Conservation (phyloP, 2,329 filamentous ascomycete genomes). For the Zopfia rhizophila region DNA sequence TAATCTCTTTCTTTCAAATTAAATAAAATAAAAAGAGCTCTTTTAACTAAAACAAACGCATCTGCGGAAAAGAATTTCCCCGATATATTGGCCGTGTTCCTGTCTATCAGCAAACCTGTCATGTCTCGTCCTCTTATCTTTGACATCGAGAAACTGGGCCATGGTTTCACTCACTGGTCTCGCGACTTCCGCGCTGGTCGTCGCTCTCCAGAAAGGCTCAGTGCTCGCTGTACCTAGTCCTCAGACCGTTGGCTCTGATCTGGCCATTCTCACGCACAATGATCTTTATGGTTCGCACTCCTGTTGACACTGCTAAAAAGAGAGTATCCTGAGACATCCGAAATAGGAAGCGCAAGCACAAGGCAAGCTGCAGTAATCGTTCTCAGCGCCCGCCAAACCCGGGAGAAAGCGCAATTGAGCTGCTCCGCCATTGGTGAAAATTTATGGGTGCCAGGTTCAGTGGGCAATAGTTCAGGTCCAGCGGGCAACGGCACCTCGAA, state of each 20-base stretch:
- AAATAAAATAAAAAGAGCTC: no score
- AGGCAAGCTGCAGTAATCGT: conserved; percentile 17
- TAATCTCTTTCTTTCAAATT: no score
- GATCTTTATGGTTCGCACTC: conserved; percentile 19
- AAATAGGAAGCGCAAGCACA: conserved; percentile 14
- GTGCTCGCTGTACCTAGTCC: conserved; percentile 30
- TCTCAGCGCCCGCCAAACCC: no score
- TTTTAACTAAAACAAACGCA: no score
- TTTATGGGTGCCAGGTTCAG: no score
- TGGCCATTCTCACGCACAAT: conserved; percentile 31
- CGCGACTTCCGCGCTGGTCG: conserved; percentile 15
- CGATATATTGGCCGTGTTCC: conserved; percentile 22
- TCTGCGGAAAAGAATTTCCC: no score
- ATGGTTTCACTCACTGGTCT: conserved; percentile 27
- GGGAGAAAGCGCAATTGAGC: no score
- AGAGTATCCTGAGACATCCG: conserved; percentile 9
- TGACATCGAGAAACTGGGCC: conserved; percentile 10
- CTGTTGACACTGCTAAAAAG: conserved; percentile 7
- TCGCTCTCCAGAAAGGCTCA: conserved; percentile 7
- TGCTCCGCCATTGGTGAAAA: no score
- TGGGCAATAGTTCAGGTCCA: conserved; percentile 10
- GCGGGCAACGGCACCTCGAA: not conserved
- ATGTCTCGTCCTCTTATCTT: conserved; percentile 14
- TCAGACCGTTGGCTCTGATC: conserved; percentile 37
- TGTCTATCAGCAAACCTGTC: conserved; percentile 9